A percentile compares a stretch with the other conserved stretches of the same genome.
Evolutionary conservation across 73 alveolate species (phyloP).

Genomic region (Uronychia setigera): DNA sequence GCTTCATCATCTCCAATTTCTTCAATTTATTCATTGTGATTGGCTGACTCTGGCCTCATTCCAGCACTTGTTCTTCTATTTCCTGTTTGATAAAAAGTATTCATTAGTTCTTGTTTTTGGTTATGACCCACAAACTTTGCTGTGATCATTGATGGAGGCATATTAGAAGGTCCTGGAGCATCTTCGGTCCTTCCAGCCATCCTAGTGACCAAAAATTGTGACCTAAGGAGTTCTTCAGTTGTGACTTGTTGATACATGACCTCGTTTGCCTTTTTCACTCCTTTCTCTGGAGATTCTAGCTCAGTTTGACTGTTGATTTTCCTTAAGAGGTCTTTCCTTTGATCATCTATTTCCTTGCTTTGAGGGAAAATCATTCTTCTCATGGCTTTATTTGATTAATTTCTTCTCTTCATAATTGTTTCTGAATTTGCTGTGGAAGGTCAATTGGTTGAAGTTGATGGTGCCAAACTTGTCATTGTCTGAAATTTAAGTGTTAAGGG

Average conservation of each 20-base stretch:
- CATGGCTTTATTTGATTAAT: conserved; percentile 27
- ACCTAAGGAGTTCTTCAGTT: conserved; percentile 33
- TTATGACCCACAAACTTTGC: neutral
- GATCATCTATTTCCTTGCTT: conserved; percentile 31
- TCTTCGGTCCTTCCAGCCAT: conserved; percentile 16
- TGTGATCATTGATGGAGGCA: neutral
- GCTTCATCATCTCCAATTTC: neutral
- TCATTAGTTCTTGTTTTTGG: neutral
- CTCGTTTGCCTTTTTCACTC: conserved; percentile 13
- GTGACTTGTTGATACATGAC: conserved; percentile 10
- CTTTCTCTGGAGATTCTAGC: conserved; percentile 9
- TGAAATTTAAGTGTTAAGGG: neutral
- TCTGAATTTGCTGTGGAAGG: conserved; percentile 26
- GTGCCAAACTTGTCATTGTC: conserved; percentile 48
- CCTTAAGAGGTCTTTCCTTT: conserved; percentile 13
- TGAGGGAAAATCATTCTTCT: conserved; percentile 25
- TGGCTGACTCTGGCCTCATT: neutral
- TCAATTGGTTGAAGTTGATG: conserved; percentile 18
- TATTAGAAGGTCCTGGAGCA: neutral
- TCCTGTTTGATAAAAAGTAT: neutral
- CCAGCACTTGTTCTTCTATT: no score
- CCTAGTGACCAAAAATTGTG: conserved; percentile 29
- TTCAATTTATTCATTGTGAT: neutral
- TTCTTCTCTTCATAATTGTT: conserved; percentile 33
- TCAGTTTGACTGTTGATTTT: conserved; percentile 23